Evolutionary conservation across 176 grass and related monocot species (phyloP).

Genomic region (Aegilops bicornis): DNA sequence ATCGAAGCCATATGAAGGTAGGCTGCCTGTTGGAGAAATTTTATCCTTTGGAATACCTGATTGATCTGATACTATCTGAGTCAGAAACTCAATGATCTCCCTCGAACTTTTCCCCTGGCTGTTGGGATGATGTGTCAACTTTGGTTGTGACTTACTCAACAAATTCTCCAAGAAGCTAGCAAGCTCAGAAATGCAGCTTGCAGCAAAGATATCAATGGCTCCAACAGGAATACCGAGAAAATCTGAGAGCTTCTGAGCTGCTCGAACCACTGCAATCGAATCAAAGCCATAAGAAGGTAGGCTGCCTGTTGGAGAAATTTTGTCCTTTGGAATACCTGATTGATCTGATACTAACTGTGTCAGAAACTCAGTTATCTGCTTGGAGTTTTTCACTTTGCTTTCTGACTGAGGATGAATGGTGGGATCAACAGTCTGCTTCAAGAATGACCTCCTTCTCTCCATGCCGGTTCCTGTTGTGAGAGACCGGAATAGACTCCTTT

Average conservation of each 20-base stretch:
- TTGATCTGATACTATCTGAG: slow-evolving; percentile 65
- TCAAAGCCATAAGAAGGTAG: slow-evolving; percentile 74
- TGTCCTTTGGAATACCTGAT: slow-evolving; percentile 53
- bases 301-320: slow-evolving; percentile 59
- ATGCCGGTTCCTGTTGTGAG: slow-evolving; percentile 56
- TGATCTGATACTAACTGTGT: slow-evolving; percentile 66
- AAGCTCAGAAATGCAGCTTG: slow-evolving; percentile 62
- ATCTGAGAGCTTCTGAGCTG: slow-evolving; percentile 73
- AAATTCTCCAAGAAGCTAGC: slow-evolving; percentile 62
- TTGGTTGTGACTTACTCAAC: slow-evolving; percentile 39
- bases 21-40: slow-evolving; percentile 55
- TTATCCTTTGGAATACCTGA: slow-evolving; percentile 55
- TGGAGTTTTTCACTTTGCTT: slow-evolving; percentile 46
- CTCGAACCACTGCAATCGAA: slow-evolving; percentile 68
- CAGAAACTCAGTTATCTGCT: slow-evolving; percentile 56
- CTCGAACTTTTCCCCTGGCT: slow-evolving; percentile 39
- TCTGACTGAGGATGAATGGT: slow-evolving; percentile 3
- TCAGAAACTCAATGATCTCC: slow-evolving; percentile 59
- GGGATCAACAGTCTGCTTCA: slow-evolving; percentile 20
- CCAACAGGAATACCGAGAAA: slow-evolving; percentile 69
- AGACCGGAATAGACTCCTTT: slow-evolving; percentile 54
- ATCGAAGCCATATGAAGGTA: slow-evolving; percentile 76
- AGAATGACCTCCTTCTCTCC: slow-evolving; percentile 27
- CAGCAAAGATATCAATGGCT: slow-evolving; percentile 76
- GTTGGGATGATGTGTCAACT: slow-evolving; percentile 19